phyloP scores from a whole-genome alignment of 2,329 filamentous ascomycete genomes.

The Bertia moriformis region DNA sequence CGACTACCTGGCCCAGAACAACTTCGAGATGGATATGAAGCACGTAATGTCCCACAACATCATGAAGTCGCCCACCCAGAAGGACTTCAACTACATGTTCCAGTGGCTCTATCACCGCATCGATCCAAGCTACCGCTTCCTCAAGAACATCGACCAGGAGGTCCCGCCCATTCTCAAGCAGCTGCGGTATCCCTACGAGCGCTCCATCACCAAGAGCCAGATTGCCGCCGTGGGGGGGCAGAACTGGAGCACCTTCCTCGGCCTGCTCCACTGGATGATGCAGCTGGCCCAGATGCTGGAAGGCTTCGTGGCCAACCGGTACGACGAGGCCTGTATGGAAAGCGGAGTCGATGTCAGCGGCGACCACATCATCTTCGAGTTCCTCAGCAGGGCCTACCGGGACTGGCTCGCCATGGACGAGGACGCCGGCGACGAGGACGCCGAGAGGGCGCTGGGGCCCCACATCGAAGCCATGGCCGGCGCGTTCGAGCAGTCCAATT shows the following conservation, averaged over 20 bases:
- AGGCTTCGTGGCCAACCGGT: conserved; percentile 60
- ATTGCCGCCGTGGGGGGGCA: conserved; percentile 88
- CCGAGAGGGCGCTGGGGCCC: conserved; percentile 62
- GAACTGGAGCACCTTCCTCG: conserved; percentile 92
- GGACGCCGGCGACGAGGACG: conserved; percentile 73
- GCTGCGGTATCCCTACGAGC: conserved; percentile 84
- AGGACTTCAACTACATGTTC: conserved; percentile 96
- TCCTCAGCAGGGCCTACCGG: conserved; percentile 75
- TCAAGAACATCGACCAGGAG: conserved; percentile 89
- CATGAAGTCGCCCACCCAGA: conserved; percentile 86
- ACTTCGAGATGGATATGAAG: conserved; percentile 97
- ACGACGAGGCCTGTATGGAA: conserved; percentile 81
- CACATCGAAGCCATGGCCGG: conserved; percentile 78
- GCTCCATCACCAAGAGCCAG: conserved; percentile 90
- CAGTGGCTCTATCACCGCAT: conserved; percentile 95
- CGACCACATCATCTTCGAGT: conserved; percentile 88
- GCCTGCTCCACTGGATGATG: conserved; percentile 97
- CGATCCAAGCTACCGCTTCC: conserved; percentile 82
- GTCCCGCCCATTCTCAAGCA: conserved; percentile 87
- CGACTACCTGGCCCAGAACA: conserved; percentile 82
- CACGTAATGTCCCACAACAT: conserved; percentile 82
- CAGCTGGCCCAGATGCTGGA: conserved; percentile 90
- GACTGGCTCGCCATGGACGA: conserved; percentile 91
- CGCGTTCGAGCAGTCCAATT: conserved; percentile 74
- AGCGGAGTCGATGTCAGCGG: conserved; percentile 75